Evolutionary conservation across 2,329 filamentous ascomycete genomes (phyloP).

Genomic region (Coniochaeta sp.): DNA sequence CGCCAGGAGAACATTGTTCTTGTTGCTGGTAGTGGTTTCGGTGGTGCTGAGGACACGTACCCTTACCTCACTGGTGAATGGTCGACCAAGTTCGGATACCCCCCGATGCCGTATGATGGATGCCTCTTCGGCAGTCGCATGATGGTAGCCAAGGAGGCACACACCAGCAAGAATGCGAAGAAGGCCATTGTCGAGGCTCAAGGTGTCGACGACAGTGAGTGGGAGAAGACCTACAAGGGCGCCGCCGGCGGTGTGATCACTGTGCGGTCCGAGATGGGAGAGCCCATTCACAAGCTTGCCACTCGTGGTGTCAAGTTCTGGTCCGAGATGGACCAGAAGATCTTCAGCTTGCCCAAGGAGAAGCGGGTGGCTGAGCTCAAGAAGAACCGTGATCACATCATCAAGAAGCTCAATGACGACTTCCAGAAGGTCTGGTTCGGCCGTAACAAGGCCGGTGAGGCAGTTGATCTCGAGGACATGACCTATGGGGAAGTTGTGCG

Average conservation of each 20-base stretch:
- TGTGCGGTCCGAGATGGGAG: conserved; percentile 97
- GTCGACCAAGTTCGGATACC: conserved; percentile 81
- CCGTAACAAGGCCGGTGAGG: conserved; percentile 69
- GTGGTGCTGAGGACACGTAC: conserved; percentile 83
- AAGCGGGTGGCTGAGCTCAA: conserved; percentile 83
- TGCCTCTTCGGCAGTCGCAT: conserved; percentile 86
- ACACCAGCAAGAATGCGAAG: conserved; percentile 82
- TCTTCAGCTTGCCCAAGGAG: conserved; percentile 92
- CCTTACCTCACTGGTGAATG: conserved; percentile 86
- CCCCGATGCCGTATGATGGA: conserved; percentile 90
- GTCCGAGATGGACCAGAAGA: conserved; percentile 98
- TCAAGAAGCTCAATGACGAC: conserved; percentile 91
- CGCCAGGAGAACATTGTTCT: conserved; percentile 81
- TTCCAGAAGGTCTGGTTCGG: conserved; percentile 98
- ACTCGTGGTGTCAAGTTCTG: conserved; percentile 95
- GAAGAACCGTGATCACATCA: conserved; percentile 85
- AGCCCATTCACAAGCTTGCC: conserved; percentile 97
- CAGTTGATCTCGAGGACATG: conserved; percentile 91
- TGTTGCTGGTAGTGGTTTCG: conserved; percentile 86
- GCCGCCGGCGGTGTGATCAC: conserved; percentile 91
- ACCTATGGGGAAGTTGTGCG: conserved; percentile 84
- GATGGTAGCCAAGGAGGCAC: conserved; percentile 90
- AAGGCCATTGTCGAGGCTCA: conserved; percentile 82
- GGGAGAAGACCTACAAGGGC: conserved; percentile 92
- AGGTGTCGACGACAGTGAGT: conserved; percentile 73